phyloP scores from a whole-genome alignment of 768 basidiomycete species.

The Suillus luteus region DNA sequence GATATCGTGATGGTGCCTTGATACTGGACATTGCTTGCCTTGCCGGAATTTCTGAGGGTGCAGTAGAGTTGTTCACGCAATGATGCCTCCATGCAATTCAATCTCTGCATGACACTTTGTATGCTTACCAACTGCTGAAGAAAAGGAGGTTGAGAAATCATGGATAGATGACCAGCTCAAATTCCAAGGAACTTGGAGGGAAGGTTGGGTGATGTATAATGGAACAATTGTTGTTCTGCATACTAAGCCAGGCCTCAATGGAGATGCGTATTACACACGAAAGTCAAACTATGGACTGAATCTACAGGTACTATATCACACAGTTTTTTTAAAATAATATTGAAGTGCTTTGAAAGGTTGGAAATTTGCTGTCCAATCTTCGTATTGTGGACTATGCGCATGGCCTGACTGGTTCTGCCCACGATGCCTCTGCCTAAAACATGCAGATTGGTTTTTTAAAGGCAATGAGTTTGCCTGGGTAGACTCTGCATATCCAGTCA shows the following conservation, averaged over 20 bases:
- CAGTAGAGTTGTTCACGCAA: slow-evolving; percentile 32
- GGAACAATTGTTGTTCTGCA: slow-evolving; percentile 35
- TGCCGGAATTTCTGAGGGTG: slow-evolving; percentile 27
- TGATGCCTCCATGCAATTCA: slow-evolving; percentile 34
- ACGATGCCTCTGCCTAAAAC: slow-evolving; percentile 9
- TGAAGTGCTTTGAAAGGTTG: neutral
- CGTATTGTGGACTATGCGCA: slow-evolving; percentile 5
- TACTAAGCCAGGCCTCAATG: slow-evolving; percentile 30
- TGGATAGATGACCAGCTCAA: slow-evolving; percentile 38
- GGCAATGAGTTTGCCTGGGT: slow-evolving; percentile 28
- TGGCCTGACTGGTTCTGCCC: too few relatives aligned
- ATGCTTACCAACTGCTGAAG: slow-evolving; percentile 28
- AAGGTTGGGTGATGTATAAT: slow-evolving; percentile 40
- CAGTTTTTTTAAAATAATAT: neutral
- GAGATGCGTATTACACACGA: slow-evolving; percentile 38
- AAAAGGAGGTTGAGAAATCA: slow-evolving; percentile 37
- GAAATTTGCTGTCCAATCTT: slow-evolving; percentile 3
- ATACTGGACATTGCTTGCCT: slow-evolving; percentile 30
- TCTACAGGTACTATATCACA: too few relatives aligned
- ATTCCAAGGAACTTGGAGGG: slow-evolving; percentile 34
- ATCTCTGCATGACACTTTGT: slow-evolving; percentile 35
- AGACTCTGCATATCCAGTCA: slow-evolving; percentile 32
- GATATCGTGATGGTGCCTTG: slow-evolving; percentile 30
- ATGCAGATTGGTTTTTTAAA: slow-evolving; percentile 28
- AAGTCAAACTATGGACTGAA: slow-evolving; percentile 36